Evolutionary conservation across 1,139 yeast genomes (phyloP).

Genomic region (Kurtzmaniella quercitrusa): DNA sequence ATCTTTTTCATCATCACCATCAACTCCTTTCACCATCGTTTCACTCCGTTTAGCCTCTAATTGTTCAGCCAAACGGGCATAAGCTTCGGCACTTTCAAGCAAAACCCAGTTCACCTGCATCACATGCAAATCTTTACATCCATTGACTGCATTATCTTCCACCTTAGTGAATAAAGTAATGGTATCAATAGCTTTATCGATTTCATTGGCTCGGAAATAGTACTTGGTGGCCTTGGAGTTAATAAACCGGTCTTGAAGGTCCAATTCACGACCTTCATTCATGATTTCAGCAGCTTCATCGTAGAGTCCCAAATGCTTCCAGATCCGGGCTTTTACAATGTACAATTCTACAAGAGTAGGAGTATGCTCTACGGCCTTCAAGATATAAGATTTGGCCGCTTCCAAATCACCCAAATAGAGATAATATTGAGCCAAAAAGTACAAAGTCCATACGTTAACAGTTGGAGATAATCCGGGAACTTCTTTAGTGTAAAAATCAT

Average conservation of each 20-base stretch:
- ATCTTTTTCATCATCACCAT: slow-evolving; percentile 14
- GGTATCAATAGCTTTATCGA: slow-evolving; percentile 70
- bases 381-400: slow-evolving; percentile 50
- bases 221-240: slow-evolving; percentile 88
- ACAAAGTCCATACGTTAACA: slow-evolving; percentile 67
- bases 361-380: slow-evolving; percentile 65
- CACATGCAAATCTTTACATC: slow-evolving; percentile 78
- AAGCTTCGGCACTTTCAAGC: slow-evolving; percentile 81
- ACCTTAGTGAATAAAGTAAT: slow-evolving; percentile 81
- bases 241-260: slow-evolving; percentile 86
- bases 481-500: slow-evolving; percentile 36
- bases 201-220: slow-evolving; percentile 69
- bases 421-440: slow-evolving; percentile 79
- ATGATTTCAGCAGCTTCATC: slow-evolving; percentile 60
- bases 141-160: slow-evolving; percentile 69
- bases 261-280: slow-evolving; percentile 70
- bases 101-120: slow-evolving; percentile 95
- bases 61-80: slow-evolving; percentile 34
- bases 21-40: slow-evolving; percentile 5
- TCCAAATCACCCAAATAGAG: slow-evolving; percentile 50
- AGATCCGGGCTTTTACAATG: slow-evolving; percentile 74
- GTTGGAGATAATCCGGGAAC: slow-evolving; percentile 42
- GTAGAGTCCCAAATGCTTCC: slow-evolving; percentile 65
- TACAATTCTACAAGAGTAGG: slow-evolving; percentile 83
- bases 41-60: slow-evolving; percentile 15